Conservation (phyloP, 2,329 filamentous ascomycete genomes). For the Aspergillus sp. region DNA sequence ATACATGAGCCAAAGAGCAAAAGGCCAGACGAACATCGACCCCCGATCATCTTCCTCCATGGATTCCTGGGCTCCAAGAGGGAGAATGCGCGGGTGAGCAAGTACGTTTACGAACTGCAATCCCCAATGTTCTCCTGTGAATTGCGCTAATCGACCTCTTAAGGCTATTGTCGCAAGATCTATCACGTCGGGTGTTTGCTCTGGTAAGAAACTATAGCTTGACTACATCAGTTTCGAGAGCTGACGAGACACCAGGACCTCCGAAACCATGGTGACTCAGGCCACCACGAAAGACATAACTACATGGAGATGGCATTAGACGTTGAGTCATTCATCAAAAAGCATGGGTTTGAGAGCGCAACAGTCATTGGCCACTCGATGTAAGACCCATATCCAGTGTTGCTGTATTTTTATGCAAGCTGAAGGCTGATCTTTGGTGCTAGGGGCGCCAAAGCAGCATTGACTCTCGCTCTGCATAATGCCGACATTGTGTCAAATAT, state of each 20-base stretch:
- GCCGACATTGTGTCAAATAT: constrained; percentile 19
- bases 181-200: constrained; percentile 5
- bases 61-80: constrained; percentile 87
- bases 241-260: constrained; percentile 61
- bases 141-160: neutral
- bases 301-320: constrained; percentile 26
- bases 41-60: constrained; percentile 78
- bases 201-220: neutral
- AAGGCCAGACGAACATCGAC: neutral
- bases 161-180: constrained; percentile 16
- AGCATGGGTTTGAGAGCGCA: constrained; percentile 12
- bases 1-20: neutral
- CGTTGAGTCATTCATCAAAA: constrained; percentile 20
- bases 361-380: constrained; percentile 9
- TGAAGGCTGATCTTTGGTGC: neutral
- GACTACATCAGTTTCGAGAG: neutral
- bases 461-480: constrained; percentile 20
- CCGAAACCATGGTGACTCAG: constrained; percentile 87
- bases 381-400: neutral
- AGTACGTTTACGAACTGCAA: constrained; percentile 55
- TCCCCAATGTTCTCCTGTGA: neutral
- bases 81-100: constrained; percentile 90
- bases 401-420: neutral
- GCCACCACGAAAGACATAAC: constrained; percentile 52
- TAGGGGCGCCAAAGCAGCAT: constrained; percentile 19